Conservation (phyloP, 2,329 filamentous ascomycete species). For the Pseudogymnoascus sp. region DNA sequence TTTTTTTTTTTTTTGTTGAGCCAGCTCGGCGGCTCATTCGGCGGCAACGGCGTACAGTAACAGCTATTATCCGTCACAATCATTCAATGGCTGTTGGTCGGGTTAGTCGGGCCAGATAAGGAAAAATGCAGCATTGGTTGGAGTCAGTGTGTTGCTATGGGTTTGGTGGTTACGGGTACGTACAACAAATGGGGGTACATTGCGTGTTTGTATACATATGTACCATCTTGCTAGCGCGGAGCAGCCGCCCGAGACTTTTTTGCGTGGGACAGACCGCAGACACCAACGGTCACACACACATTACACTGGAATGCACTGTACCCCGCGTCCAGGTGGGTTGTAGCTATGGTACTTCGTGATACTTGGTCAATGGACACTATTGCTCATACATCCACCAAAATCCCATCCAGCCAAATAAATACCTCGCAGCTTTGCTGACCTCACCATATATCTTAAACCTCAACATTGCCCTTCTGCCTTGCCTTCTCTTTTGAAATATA, state of each 20-base stretch:
- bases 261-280: background rate
- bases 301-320: background rate
- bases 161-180: too few relatives aligned
- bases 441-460: background rate
- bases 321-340: background rate
- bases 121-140: background rate
- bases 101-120: background rate
- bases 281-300: background rate
- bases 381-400: background rate
- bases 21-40: background rate
- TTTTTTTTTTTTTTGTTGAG: background rate
- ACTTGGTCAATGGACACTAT: background rate
- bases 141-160: background rate
- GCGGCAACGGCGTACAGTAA: background rate
- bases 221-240: background rate
- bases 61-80: background rate
- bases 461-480: background rate
- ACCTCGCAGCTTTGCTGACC: constrained; percentile 1
- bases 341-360: background rate
- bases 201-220: background rate
- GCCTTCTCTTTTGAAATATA: background rate
- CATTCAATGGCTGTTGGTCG: background rate
- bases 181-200: background rate
- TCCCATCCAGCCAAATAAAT: background rate
- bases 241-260: background rate